Base-by-base conservation (phyloP, 2,329 filamentous ascomycete genomes). In the Pseudogymnoascus sp. region DNA sequence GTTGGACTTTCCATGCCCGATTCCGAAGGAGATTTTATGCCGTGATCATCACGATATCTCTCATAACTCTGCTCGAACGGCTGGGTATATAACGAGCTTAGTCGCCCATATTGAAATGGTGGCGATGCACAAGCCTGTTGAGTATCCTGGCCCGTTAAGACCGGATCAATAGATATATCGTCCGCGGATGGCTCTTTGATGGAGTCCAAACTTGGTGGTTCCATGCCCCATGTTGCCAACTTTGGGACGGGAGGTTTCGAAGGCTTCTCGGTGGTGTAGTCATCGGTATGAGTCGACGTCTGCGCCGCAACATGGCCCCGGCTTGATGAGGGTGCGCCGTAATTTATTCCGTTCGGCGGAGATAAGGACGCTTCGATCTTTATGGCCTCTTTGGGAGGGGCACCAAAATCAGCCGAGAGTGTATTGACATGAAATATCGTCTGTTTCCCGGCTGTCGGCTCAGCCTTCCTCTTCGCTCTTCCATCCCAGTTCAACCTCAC, bases 401-500 rank as follows among this genome's bases (percentile, higher is more conserved):
- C 37, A 8, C 7, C 58, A 11, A 34, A 34, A 43, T 34, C 22
- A 22, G 38, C 30, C 16, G 58, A 47, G 35, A 50, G 20, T 34
- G 37, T 57, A 34, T 38, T 35, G 20, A 47, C 58, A 57, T 47
- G 41, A 16, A 54, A 54, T 20, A 54, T 54, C n/a, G 47, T 32
- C 16, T 54, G 47, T 18, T 16, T 34, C 8, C 28, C 57, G 28
- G 14, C 60, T 30, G 54, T 34, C 11, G 73, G 64, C 65, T 78
- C 74, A 59, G 74, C 75, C 64, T 79, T 80, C 73, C 82, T 84
- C 70, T 83, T 87, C 58, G 81, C 79, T 61, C 89, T 81, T 4
- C 89, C 88, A 63, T 88, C 86, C 90, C 90, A 93, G 68, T 92
- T 92, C 65, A 93, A 76, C 32, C 88, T 82, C 67, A 93, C 89